Percentiles rank a stretch among this genome's conserved stretches.
Conservation (phyloP, 1,284 basidiomycete species). For the Ceratobasidium papillatum region DNA sequence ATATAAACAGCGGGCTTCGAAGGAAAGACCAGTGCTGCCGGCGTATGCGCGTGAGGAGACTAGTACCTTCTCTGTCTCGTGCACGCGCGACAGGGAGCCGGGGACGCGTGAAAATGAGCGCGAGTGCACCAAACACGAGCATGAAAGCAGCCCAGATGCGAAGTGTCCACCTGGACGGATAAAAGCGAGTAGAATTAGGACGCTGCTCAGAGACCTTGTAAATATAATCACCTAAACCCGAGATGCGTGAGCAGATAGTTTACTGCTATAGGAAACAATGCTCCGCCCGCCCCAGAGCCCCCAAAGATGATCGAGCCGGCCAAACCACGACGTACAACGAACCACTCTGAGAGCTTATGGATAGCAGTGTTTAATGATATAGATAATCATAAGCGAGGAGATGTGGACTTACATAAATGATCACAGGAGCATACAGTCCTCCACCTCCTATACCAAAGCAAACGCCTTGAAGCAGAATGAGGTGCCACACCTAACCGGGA, state of each 20-base stretch:
- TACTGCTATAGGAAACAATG: slow-evolving; percentile 44
- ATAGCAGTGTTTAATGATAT: neutral
- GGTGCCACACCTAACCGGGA: slow-evolving; percentile 39
- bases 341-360: slow-evolving; percentile 45
- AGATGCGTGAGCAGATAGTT: slow-evolving; percentile 43
- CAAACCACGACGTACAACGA: slow-evolving; percentile 39
- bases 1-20: slow-evolving; percentile 31
- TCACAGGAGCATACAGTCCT: slow-evolving; percentile 41
- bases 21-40: slow-evolving; percentile 38
- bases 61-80: neutral
- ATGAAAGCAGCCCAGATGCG: slow-evolving; percentile 44
- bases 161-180: slow-evolving; percentile 45
- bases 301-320: slow-evolving; percentile 44
- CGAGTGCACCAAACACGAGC: slow-evolving; percentile 39
- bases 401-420: slow-evolving; percentile 32
- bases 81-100: slow-evolving; percentile 30
- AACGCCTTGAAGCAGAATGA: slow-evolving; percentile 42
- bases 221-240: slow-evolving; percentile 42
- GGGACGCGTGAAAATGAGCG: slow-evolving; percentile 26
- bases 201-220: neutral
- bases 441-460: slow-evolving; percentile 42
- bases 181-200: neutral
- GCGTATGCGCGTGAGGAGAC: neutral
- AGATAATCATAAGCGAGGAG: neutral
- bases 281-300: slow-evolving; percentile 46